These are phyloP conservation scores for Acer campestre DNA, from an alignment of 345 rosid genomes.

Conservation along the genomic window DNA sequence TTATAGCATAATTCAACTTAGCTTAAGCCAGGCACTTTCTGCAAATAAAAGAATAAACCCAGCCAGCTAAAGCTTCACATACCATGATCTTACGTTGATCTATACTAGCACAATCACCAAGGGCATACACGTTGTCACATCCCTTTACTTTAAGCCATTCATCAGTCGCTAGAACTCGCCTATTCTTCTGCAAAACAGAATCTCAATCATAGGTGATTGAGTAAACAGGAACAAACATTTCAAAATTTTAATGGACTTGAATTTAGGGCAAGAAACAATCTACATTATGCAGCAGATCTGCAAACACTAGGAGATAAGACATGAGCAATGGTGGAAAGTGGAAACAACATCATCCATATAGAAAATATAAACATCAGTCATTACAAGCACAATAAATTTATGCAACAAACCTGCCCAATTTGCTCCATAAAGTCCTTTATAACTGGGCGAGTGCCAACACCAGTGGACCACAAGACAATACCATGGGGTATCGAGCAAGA, in stretches of 20 bases:
- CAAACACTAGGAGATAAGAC: background rate
- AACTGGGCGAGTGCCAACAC: slow-evolving; percentile 79
- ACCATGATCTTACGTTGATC: slow-evolving; percentile 91
- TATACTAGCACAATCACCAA: slow-evolving; percentile 95
- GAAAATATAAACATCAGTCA: background rate
- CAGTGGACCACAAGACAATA: slow-evolving; percentile 92
- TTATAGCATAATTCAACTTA: background rate
- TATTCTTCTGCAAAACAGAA: slow-evolving; percentile 50
- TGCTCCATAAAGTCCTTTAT: slow-evolving; percentile 84
- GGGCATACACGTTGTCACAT: slow-evolving; percentile 73
- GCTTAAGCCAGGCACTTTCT: background rate
- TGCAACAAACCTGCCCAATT: slow-evolving; percentile 74
- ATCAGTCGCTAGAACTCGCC: slow-evolving; percentile 74
- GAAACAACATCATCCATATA: slow-evolving; percentile 7
- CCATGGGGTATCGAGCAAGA: slow-evolving; percentile 71
- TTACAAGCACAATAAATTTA: background rate
- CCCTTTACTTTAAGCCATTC: slow-evolving; percentile 95
- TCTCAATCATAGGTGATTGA: slow-evolving; percentile 8
- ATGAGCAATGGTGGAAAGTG: background rate
- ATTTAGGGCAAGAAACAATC: slow-evolving; percentile 1
- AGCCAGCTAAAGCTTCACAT: slow-evolving; percentile 25
- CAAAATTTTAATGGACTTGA: slow-evolving; percentile 4
- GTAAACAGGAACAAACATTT: background rate
- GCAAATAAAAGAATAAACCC: slow-evolving; percentile 7
- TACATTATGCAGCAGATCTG: background rate